A percentile compares a stretch with the other conserved stretches of the same genome.
These are phyloP conservation scores for Yamadazyma spencermartinsiae DNA, from an alignment of 1,139 yeast genomes.

Conservation along the genomic window DNA sequence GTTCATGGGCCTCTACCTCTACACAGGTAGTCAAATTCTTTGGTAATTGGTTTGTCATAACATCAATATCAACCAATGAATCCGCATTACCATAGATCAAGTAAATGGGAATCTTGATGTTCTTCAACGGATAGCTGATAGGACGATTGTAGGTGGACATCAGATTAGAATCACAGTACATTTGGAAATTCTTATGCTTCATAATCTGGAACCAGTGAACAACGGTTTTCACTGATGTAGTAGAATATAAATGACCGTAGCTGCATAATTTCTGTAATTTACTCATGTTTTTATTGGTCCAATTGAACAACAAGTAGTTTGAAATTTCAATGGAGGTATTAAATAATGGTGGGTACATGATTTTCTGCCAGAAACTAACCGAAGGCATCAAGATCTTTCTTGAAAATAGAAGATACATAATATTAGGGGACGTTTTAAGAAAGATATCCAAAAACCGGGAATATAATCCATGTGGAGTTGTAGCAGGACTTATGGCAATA, in stretches of 20 bases:
- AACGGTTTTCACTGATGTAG: slow-evolving; percentile 87
- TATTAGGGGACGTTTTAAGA: slow-evolving; percentile 74
- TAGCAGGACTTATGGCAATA: slow-evolving; percentile 89
- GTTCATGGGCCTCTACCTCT: slow-evolving; percentile 71
- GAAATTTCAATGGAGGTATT: slow-evolving; percentile 70
- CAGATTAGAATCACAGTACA: slow-evolving; percentile 65
- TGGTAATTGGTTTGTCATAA: slow-evolving; percentile 62
- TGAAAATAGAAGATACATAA: slow-evolving; percentile 76
- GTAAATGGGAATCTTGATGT: slow-evolving; percentile 68
- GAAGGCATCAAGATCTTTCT: slow-evolving; percentile 70
- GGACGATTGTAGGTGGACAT: slow-evolving; percentile 32
- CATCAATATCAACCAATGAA: slow-evolving; percentile 80
- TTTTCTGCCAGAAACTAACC: slow-evolving; percentile 78
- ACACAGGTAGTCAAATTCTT: slow-evolving; percentile 30
- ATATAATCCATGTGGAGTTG: slow-evolving; percentile 85
- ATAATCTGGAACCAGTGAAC: slow-evolving; percentile 98
- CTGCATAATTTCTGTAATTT: slow-evolving; percentile 71
- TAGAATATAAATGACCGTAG: slow-evolving; percentile 83
- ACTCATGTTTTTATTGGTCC: slow-evolving; percentile 73
- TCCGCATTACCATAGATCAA: slow-evolving; percentile 79
- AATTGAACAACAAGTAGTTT: slow-evolving; percentile 67
- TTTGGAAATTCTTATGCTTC: slow-evolving; percentile 74
- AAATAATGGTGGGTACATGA: slow-evolving; percentile 82
- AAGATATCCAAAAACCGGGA: slow-evolving; percentile 75
- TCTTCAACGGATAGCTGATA: slow-evolving; percentile 47